Percentiles rank a stretch among this genome's conserved stretches.
Conservation (phyloP, 331 rosid genomes). For the Rosa hybrid region DNA sequence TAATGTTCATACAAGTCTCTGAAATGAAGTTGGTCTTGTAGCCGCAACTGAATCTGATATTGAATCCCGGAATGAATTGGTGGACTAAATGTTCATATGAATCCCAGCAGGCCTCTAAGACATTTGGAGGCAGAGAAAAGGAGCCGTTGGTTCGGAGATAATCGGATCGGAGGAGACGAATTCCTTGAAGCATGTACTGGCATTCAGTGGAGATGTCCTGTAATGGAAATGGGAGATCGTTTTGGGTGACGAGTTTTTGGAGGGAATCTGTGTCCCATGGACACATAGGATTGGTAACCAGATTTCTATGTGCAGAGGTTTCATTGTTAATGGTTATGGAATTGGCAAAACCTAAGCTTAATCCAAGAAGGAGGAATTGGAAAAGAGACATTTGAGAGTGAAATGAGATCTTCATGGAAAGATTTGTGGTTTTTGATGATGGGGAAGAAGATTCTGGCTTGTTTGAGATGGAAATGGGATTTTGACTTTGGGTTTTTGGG, state of each 20-base stretch:
- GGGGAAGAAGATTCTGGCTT: background rate
- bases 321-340: background rate
- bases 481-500: conserved; percentile 5
- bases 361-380: background rate
- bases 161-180: conserved; percentile 29
- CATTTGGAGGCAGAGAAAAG: conserved; percentile 20
- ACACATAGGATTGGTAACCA: background rate
- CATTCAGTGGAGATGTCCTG: conserved; percentile 12
- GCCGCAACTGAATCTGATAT: conserved; percentile 10
- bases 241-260: conserved; percentile 10
- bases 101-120: conserved; percentile 26
- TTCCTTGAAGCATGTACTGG: conserved; percentile 28
- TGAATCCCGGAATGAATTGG: conserved; percentile 15
- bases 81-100: conserved; percentile 4
- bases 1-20: conserved; percentile 13
- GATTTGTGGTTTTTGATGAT: background rate
- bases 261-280: conserved; percentile 13
- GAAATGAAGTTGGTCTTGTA: conserved; percentile 28
- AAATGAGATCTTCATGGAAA: background rate
- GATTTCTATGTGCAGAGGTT: background rate
- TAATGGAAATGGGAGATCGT: background rate
- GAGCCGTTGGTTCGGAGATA: conserved; percentile 14
- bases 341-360: background rate
- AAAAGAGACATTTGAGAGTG: background rate
- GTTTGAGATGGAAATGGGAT: background rate